Conservation (phyloP, 495 filamentous ascomycete genomes). For the Neurospora sp. region DNA sequence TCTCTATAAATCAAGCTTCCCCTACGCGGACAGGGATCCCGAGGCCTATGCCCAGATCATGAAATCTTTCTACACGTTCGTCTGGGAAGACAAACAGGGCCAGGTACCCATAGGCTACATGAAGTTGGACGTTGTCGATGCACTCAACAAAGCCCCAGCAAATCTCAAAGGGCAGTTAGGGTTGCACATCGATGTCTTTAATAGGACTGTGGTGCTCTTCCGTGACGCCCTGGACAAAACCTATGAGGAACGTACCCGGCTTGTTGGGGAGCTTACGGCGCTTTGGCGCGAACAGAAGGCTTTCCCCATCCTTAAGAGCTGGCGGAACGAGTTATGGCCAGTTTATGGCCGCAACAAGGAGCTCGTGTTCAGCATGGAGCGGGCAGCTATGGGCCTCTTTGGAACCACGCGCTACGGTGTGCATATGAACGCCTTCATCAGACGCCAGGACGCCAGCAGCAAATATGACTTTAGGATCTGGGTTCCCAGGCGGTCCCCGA, state of each 20-base stretch:
- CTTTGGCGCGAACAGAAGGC: conserved; percentile 52
- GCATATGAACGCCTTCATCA: conserved; percentile 73
- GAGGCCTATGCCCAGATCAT: conserved; percentile 38
- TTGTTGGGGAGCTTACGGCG: conserved; percentile 47
- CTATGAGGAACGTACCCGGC: conserved; percentile 47
- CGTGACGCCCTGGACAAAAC: conserved; percentile 4
- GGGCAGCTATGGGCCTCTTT: conserved; percentile 68
- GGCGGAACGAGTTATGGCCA: conserved; percentile 83
- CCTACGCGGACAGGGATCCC: conserved; percentile 50
- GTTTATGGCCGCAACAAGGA: conserved; percentile 58
- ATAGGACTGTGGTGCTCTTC: conserved; percentile 18
- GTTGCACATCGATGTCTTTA: conserved; percentile 42
- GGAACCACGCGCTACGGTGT: conserved; percentile 83
- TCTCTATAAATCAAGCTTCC: conserved; percentile 44
- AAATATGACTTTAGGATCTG: conserved; percentile 61
- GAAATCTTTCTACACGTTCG: conserved; percentile 44
- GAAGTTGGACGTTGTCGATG: conserved; percentile 43
- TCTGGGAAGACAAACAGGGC: conserved; percentile 39
- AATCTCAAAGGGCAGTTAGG: conserved; percentile 33
- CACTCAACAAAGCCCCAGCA: conserved; percentile 35
- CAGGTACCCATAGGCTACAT: conserved; percentile 54
- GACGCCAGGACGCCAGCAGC: conserved; percentile 33
- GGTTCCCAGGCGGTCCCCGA: conserved; percentile 65
- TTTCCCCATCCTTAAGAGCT: conserved; percentile 69
- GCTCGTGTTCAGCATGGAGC: conserved; percentile 68